Evolutionary conservation across 192 early-diverging fungal species (phyloP).

Genomic region (Coemansia sp.): DNA sequence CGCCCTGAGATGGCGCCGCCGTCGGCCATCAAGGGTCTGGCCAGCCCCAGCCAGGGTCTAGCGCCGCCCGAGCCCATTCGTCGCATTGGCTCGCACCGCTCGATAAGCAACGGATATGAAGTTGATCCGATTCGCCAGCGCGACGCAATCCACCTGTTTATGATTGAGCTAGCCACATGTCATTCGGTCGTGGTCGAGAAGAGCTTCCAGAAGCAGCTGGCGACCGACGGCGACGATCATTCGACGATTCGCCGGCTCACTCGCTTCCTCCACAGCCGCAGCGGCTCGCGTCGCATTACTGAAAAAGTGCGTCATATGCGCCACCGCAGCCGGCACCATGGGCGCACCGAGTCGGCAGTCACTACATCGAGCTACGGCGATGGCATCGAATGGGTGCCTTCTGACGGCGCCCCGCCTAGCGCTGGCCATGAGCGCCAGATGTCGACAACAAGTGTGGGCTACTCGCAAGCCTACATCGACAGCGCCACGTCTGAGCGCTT

Average conservation of each 20-base stretch:
- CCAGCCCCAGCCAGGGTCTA: conserved; percentile 11
- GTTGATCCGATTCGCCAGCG: conserved; percentile 65
- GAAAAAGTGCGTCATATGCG: conserved; percentile 48
- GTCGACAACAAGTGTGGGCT: conserved; percentile 15
- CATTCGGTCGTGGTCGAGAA: conserved; percentile 93
- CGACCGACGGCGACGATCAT: conserved; percentile 34
- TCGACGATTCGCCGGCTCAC: conserved; percentile 41
- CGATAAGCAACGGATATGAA: conserved; percentile 38
- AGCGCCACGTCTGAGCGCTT: conserved; percentile 12
- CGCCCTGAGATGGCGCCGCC: conserved; percentile 48
- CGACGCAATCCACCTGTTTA: conserved; percentile 61
- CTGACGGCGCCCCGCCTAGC: conserved; percentile 4
- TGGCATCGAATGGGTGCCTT: conserved; percentile 43
- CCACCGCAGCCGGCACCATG: conserved; percentile 46
- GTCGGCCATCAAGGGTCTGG: conserved; percentile 17
- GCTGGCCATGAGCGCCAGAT: conserved; percentile 25
- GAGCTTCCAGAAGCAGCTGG: conserved; percentile 45
- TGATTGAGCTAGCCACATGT: conserved; percentile 85
- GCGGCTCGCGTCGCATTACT: conserved; percentile 35
- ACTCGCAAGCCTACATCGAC: conserved; percentile 6
- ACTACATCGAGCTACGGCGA: conserved; percentile 31
- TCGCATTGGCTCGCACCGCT: conserved; percentile 45
- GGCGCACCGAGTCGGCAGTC: conserved; percentile 43
- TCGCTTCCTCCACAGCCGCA: conserved; percentile 29
- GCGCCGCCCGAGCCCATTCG: conserved; percentile 24